These are phyloP conservation scores for Postia placenta DNA, from an alignment of 768 basidiomycete genomes.

Conservation along the genomic window DNA sequence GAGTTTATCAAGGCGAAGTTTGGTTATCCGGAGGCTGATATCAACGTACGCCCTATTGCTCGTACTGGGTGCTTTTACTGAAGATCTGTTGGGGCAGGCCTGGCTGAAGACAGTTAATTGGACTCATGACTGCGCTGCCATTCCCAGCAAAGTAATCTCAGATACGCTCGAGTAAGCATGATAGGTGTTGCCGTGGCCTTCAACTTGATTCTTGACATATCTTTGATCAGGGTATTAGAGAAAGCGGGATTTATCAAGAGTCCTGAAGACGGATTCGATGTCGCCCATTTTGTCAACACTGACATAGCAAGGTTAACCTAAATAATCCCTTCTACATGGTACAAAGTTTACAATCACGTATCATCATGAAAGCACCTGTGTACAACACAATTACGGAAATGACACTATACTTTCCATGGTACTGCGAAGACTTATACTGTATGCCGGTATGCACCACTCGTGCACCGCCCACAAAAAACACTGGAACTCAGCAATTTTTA, in stretches of 20 bases:
- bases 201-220: neutral
- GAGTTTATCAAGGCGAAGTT: conserved; percentile 76
- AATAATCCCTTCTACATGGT: too few species aligned
- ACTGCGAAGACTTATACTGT: too few species aligned
- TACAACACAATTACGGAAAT: too few species aligned
- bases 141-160: conserved; percentile 57
- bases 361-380: too few species aligned
- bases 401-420: too few species aligned
- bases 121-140: conserved; percentile 55
- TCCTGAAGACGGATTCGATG: conserved; percentile 47
- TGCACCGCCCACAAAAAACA: too few species aligned
- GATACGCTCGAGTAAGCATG: conserved; percentile 61
- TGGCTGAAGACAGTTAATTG: conserved; percentile 83
- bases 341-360: too few species aligned
- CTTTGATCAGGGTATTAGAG: conserved; percentile 50
- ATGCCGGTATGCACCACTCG: too few species aligned
- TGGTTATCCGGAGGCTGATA: conserved; percentile 77
- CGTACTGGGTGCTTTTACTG: neutral
- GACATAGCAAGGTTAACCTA: conserved; percentile 46
- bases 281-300: conserved; percentile 51
- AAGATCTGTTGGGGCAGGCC: conserved; percentile 38
- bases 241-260: conserved; percentile 69
- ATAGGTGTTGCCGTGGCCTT: neutral
- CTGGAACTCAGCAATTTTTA: too few species aligned
- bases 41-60: conserved; percentile 43